Evolutionary conservation across 2,329 filamentous ascomycete genomes (phyloP).

Genomic region (Hypoxylon sp.): DNA sequence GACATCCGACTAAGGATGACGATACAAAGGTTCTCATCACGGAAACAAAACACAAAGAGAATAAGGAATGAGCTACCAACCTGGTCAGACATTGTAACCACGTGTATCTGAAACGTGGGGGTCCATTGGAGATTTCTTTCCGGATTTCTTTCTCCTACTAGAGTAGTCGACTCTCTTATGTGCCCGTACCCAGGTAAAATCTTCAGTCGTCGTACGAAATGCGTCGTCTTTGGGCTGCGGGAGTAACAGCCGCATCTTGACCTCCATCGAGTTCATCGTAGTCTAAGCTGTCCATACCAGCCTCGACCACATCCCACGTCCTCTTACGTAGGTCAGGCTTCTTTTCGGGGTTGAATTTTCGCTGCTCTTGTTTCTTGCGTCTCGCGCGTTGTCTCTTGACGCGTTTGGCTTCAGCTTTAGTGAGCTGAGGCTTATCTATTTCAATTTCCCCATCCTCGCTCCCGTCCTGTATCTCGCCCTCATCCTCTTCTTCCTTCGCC

Average conservation of each 20-base stretch:
- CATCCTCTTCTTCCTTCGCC: slow-evolving; percentile 36
- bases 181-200: background rate
- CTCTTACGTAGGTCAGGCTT: slow-evolving; percentile 76
- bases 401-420: slow-evolving; percentile 49
- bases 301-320: slow-evolving; percentile 77
- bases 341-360: slow-evolving; percentile 59
- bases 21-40: slow-evolving; percentile 92
- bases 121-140: background rate
- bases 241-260: slow-evolving; percentile 45
- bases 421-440: slow-evolving; percentile 49
- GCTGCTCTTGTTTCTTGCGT: slow-evolving; percentile 58
- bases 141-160: background rate
- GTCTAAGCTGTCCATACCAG: slow-evolving; percentile 71
- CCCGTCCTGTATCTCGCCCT: slow-evolving; percentile 44
- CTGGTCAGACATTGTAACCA: slow-evolving; percentile 33
- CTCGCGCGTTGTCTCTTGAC: slow-evolving; percentile 59
- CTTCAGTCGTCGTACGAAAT: slow-evolving; percentile 65
- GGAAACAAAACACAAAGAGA: slow-evolving; percentile 45
- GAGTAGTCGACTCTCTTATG: slow-evolving; percentile 9
- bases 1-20: slow-evolving; percentile 96
- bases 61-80: slow-evolving; percentile 45
- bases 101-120: slow-evolving; percentile 2
- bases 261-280: slow-evolving; percentile 66
- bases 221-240: slow-evolving; percentile 59
- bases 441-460: slow-evolving; percentile 56